Percentiles rank a stretch among this genome's conserved stretches.
These are phyloP conservation scores for Dactylella cylindrospora DNA, from an alignment of 2,329 filamentous ascomycete genomes.

Conservation along the genomic window DNA sequence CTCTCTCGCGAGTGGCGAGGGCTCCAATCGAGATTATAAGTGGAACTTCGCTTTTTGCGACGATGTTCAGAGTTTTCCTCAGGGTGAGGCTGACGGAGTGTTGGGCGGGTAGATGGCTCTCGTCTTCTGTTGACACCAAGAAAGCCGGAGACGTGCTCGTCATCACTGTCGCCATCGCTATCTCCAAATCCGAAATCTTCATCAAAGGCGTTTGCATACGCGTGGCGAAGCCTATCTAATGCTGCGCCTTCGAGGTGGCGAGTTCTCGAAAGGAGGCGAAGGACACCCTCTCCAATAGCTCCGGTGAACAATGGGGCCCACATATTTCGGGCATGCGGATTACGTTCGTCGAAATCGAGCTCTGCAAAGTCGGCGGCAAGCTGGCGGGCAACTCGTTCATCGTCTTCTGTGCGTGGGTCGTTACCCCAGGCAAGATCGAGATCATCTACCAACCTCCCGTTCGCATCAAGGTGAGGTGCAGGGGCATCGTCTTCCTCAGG, in stretches of 20 bases:
- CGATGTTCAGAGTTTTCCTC: conserved; percentile 24
- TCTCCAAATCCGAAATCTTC: conserved; percentile 29
- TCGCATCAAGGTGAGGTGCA: conserved; percentile 15
- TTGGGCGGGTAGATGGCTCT: conserved; percentile 11
- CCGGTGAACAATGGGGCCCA: conserved; percentile 38
- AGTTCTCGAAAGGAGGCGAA: conserved; percentile 28
- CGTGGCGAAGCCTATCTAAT: conserved; percentile 33
- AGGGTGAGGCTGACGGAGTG: conserved; percentile 17
- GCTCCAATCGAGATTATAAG: conserved; percentile 40
- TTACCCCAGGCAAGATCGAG: conserved; percentile 38
- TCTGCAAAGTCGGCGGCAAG: conserved; percentile 37
- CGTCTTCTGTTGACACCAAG: conserved; percentile 12
- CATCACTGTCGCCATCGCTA: conserved; percentile 24
- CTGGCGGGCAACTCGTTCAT: conserved; percentile 34
- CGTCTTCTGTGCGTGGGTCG: conserved; percentile 21
- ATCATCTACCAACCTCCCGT: conserved; percentile 25
- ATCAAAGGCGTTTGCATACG: conserved; percentile 32
- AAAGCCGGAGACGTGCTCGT: conserved; percentile 26
- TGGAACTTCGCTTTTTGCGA: conserved; percentile 25
- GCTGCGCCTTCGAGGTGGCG: conserved; percentile 31
- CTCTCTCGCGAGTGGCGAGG: conserved; percentile 25
- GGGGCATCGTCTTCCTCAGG: conserved; percentile 40
- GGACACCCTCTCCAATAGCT: conserved; percentile 32
- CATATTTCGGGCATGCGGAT: conserved; percentile 13
- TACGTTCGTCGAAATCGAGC: conserved; percentile 25